phyloP scores from a whole-genome alignment of 2,329 filamentous ascomycete species.

The Biscogniauxia mediterranea region DNA sequence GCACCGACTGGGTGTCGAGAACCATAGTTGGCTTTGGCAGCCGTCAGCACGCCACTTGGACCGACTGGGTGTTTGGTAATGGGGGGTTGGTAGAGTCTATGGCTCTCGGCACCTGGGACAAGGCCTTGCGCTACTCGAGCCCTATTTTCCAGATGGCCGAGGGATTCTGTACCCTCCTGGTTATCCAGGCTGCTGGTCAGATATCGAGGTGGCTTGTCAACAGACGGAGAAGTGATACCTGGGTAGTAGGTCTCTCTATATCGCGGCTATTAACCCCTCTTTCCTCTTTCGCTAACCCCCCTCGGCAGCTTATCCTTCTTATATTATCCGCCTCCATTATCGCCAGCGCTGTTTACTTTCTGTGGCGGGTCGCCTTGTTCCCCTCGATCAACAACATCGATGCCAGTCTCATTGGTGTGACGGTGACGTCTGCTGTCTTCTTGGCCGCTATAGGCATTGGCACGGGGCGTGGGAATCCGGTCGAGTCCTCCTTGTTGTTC shows the following conservation, averaged over 20 bases:
- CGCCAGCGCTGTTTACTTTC: slow-evolving; percentile 90
- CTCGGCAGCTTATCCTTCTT: slow-evolving; percentile 75
- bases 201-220: slow-evolving; percentile 96
- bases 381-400: slow-evolving; percentile 91
- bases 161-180: slow-evolving; percentile 92
- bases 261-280: slow-evolving; percentile 3
- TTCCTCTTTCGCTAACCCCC: slow-evolving; percentile 32
- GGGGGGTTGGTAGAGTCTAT: slow-evolving; percentile 77
- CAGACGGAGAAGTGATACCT: slow-evolving; percentile 86
- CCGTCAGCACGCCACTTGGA: slow-evolving; percentile 61
- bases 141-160: slow-evolving; percentile 93
- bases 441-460: slow-evolving; percentile 92
- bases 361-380: slow-evolving; percentile 92
- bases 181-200: slow-evolving; percentile 92
- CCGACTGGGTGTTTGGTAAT: slow-evolving; percentile 85
- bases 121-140: slow-evolving; percentile 81
- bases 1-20: slow-evolving; percentile 75
- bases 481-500: slow-evolving; percentile 92
- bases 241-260: slow-evolving; percentile 69
- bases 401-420: slow-evolving; percentile 86
- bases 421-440: slow-evolving; percentile 89
- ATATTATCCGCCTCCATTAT: slow-evolving; percentile 88
- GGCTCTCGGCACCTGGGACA: slow-evolving; percentile 86
- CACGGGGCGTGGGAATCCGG: slow-evolving; percentile 88
- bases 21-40: slow-evolving; percentile 69